Base-by-base conservation (phyloP, 495 filamentous ascomycete species). In the Daldinia childiae region DNA sequence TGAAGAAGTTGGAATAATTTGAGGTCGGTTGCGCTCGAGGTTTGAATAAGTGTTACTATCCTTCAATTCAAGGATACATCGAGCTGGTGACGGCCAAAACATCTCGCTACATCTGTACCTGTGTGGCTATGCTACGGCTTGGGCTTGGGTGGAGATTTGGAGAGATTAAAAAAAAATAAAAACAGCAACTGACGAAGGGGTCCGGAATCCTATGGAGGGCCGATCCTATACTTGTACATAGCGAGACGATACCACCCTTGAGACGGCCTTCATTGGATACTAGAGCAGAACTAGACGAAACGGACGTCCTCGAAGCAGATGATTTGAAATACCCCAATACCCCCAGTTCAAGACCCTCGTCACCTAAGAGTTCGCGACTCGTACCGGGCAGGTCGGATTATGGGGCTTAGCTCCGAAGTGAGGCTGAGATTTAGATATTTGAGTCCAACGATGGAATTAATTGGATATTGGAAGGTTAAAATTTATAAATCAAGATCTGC, bases 191-290 rank as follows among this genome's bases (percentile, higher is more conserved):
- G 26, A 65, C 21, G 30, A 17, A 55, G 56, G 45, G 36, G 27
- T 48, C 30, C 58, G 58, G 41, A 38, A 43, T 57, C 58, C 56
- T 43, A 60, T 48, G 24, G 24, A 52, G 55, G 34, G 30, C 4
- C 57, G 54, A 17, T 34, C 54, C 62, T 66, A 51, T 27, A 29
- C 54, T 64, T 74, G 71, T 74, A 74, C 71, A 74, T 74, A 74
- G 45, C 54, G 56, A 74, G 52, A 67, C 63, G 71, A 74, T 74
- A 74, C 67, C 71, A 68, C 66, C 62, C 48, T 60, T 64, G 56
- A 57, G 68, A 61, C 57, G 60, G 61, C 58, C 51, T 71, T 63
- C 71, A 62, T 56, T 55, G 71, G 71, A 64, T 17, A 70, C 34
- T 66, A 74, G 62, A 74, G 43, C 63, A 41, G 54, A 62, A 50